phyloP scores from a whole-genome alignment of 2,329 filamentous ascomycete genomes.

The Trichoderma koningii region DNA sequence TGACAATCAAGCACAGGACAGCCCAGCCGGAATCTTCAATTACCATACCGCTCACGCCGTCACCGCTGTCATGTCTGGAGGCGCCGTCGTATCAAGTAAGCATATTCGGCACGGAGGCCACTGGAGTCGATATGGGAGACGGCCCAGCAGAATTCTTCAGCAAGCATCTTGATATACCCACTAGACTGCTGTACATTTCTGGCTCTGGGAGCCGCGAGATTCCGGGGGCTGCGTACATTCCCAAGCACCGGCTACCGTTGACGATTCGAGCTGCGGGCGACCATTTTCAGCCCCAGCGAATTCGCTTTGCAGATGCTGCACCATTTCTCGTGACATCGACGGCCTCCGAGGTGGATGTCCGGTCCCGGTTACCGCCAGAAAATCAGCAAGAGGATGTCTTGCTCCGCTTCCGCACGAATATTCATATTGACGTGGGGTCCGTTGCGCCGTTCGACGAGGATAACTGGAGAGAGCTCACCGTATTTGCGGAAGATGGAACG shows the following conservation, averaged over 20 bases:
- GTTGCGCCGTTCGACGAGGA: conserved; percentile 29
- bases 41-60: conserved; percentile 30
- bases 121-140: conserved; percentile 30
- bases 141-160: conserved; percentile 29
- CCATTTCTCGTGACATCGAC: conserved; percentile 30
- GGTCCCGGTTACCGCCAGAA: conserved; percentile 23
- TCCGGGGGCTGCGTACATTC: conserved; percentile 29
- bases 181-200: conserved; percentile 28
- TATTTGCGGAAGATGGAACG: conserved; percentile 21
- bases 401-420: conserved; percentile 30
- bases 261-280: conserved; percentile 26
- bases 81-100: conserved; percentile 29
- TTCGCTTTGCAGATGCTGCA: conserved; percentile 31
- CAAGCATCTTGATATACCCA: conserved; percentile 30
- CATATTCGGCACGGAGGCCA: conserved; percentile 30
- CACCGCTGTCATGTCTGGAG: conserved; percentile 27
- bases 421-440: conserved; percentile 30
- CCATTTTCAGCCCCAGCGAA: conserved; percentile 27
- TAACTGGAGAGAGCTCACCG: conserved; percentile 29
- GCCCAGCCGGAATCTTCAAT: conserved; percentile 28
- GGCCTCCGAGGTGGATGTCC: conserved; percentile 29
- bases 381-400: conserved; percentile 28
- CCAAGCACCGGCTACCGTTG: conserved; percentile 25
- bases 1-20: conserved; percentile 28
- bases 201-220: conserved; percentile 29